phyloP scores from a whole-genome alignment of 371 early-diverging fungal species.

The Conidiobolus incongruus region DNA sequence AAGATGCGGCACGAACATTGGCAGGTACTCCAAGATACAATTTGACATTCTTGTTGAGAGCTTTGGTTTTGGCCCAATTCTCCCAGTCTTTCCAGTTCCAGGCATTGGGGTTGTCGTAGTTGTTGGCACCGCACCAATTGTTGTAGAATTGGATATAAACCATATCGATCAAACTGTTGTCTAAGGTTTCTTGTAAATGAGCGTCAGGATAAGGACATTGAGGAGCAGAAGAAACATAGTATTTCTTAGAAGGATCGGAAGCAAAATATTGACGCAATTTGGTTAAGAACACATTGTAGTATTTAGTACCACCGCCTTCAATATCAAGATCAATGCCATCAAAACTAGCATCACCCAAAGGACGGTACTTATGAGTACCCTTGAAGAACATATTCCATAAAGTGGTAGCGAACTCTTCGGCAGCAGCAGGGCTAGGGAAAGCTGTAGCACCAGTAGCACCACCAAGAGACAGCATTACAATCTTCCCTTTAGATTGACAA shows the following conservation, averaged over 20 bases:
- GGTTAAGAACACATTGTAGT: slow-evolving; percentile 19
- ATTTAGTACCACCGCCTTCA: slow-evolving; percentile 28
- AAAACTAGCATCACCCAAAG: slow-evolving; percentile 27
- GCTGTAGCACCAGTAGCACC: slow-evolving; percentile 40
- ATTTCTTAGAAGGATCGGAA: slow-evolving; percentile 10
- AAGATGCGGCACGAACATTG: slow-evolving; percentile 23
- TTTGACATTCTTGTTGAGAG: slow-evolving; percentile 29
- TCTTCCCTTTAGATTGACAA: too few relatives aligned
- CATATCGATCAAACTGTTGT: slow-evolving; percentile 11
- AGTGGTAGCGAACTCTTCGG: slow-evolving; percentile 26
- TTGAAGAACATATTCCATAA: slow-evolving; percentile 36
- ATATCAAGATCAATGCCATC: slow-evolving; percentile 56
- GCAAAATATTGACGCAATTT: slow-evolving; percentile 15
- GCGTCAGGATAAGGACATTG: slow-evolving; percentile 44
- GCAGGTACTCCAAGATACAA: slow-evolving; percentile 35
- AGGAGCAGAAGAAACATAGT: slow-evolving; percentile 46
- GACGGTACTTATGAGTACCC: slow-evolving; percentile 20
- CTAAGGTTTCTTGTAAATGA: slow-evolving; percentile 7
- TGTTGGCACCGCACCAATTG: slow-evolving; percentile 22
- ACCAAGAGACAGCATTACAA: slow-evolving; percentile 35
- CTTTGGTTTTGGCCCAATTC: slow-evolving; percentile 17
- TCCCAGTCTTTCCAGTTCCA: slow-evolving; percentile 50
- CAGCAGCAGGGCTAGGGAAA: slow-evolving; percentile 16
- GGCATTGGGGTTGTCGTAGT: slow-evolving; percentile 11
- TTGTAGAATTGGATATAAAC: slow-evolving; percentile 56